A percentile compares a stretch with the other conserved stretches of the same genome.
Evolutionary conservation across 495 filamentous ascomycete species (phyloP).

Genomic region (Xylaria cubensis): DNA sequence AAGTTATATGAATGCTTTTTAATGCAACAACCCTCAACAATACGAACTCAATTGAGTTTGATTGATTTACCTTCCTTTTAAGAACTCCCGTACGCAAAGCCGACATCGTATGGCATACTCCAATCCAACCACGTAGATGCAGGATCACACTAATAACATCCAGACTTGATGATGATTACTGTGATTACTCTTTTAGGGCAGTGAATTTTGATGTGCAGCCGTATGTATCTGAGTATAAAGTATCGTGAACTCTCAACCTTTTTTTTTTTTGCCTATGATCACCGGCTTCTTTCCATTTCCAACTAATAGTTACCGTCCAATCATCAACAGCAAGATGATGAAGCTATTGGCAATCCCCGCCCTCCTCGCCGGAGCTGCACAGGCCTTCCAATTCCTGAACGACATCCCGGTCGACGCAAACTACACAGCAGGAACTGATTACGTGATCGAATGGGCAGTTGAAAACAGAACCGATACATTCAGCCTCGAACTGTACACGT

Average conservation of each 20-base stretch:
- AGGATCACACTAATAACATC: slow-evolving; percentile 3
- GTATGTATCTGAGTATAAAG: neutral
- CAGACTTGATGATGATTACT: slow-evolving; percentile 15
- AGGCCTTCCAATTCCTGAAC: slow-evolving; percentile 20
- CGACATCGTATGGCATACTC: neutral
- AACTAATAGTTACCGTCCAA: neutral
- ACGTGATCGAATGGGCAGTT: neutral
- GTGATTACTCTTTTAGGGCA: neutral
- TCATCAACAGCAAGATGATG: slow-evolving; percentile 13
- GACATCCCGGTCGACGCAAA: slow-evolving; percentile 15
- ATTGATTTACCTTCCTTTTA: slow-evolving; percentile 17
- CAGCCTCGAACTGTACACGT: slow-evolving; percentile 14
- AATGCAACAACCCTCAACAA: neutral
- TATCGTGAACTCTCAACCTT: neutral
- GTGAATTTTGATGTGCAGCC: neutral
- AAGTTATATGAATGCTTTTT: neutral
- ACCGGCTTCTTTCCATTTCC: neutral
- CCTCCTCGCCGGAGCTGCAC: slow-evolving; percentile 12
- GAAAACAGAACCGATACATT: slow-evolving; percentile 9
- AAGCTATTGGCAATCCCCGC: slow-evolving; percentile 4
- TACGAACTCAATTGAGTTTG: neutral
- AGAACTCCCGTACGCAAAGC: neutral
- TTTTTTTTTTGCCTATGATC: neutral
- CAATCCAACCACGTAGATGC: slow-evolving; percentile 4
- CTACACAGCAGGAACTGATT: slow-evolving; percentile 7